These are phyloP conservation scores for Candida lessepsii DNA, from an alignment of 805 yeast genomes.

Conservation along the genomic window DNA sequence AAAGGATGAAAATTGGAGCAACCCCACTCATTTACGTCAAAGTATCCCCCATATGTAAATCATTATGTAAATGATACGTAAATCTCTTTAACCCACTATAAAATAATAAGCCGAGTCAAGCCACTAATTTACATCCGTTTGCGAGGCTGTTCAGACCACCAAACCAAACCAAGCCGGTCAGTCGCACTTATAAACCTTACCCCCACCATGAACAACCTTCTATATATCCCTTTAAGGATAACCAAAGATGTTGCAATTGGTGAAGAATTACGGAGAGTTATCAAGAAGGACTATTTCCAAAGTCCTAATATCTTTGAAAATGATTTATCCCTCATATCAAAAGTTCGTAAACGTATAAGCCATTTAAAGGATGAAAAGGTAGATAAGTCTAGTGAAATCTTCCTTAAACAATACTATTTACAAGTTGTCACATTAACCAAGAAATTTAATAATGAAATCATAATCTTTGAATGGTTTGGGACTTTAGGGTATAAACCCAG, in stretches of 20 bases:
- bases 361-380: constrained; percentile 29
- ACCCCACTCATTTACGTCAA: too few species aligned
- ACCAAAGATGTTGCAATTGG: constrained; percentile 44
- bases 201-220: constrained; percentile 39
- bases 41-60: too few species aligned
- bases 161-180: too few species aligned
- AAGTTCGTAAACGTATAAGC: constrained; percentile 43
- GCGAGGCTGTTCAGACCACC: too few species aligned
- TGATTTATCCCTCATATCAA: constrained; percentile 36
- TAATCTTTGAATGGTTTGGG: constrained; percentile 71
- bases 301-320: constrained; percentile 30
- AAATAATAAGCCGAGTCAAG: too few species aligned
- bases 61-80: too few species aligned
- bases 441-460: constrained; percentile 64
- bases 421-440: constrained; percentile 42
- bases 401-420: constrained; percentile 46
- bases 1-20: too few species aligned
- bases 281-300: constrained; percentile 47
- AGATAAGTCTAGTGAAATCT: constrained; percentile 33
- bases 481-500: constrained; percentile 57
- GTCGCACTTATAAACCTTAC: too few species aligned
- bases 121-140: too few species aligned
- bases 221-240: constrained; percentile 51
- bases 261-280: constrained; percentile 38
- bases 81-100: too few species aligned